Evolutionary conservation across 495 filamentous ascomycete genomes (phyloP).

Genomic region (Sporormia fimetaria): DNA sequence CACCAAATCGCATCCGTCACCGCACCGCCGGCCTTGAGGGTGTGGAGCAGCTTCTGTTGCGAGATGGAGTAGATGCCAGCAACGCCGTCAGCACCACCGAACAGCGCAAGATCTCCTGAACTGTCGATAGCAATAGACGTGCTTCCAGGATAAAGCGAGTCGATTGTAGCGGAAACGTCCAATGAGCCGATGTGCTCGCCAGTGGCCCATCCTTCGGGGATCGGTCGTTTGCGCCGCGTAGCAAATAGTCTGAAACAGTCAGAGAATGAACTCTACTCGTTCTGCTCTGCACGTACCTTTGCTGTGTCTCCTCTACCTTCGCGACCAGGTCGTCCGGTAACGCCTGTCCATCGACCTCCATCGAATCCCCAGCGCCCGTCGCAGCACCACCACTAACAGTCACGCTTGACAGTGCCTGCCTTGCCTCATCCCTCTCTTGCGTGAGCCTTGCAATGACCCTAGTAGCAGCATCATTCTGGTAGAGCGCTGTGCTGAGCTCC

Average conservation of each 20-base stretch:
- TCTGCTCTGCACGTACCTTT: slow-evolving; percentile 45
- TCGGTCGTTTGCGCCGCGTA: slow-evolving; percentile 71
- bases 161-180: slow-evolving; percentile 47
- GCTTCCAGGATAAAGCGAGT: slow-evolving; percentile 52
- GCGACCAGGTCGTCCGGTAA: slow-evolving; percentile 61
- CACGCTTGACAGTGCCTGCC: slow-evolving; percentile 81
- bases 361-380: slow-evolving; percentile 58
- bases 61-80: slow-evolving; percentile 70
- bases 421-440: slow-evolving; percentile 80
- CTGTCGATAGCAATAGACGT: slow-evolving; percentile 55
- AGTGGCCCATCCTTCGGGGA: slow-evolving; percentile 77
- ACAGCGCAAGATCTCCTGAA: slow-evolving; percentile 55
- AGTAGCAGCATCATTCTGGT: slow-evolving; percentile 91
- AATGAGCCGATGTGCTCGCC: slow-evolving; percentile 60
- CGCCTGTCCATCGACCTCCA: slow-evolving; percentile 73
- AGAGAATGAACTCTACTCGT: slow-evolving; percentile 1
- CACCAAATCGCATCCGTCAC: slow-evolving; percentile 76
- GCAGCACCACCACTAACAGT: slow-evolving; percentile 42
- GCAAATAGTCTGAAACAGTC: slow-evolving; percentile 56
- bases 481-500: slow-evolving; percentile 84
- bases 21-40: slow-evolving; percentile 53
- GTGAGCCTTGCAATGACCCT: slow-evolving; percentile 84
- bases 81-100: slow-evolving; percentile 67
- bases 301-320: slow-evolving; percentile 66
- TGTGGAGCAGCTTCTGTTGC: slow-evolving; percentile 54